Conservation (phyloP, 1,139 yeast species). For the Candida glucosophila region DNA sequence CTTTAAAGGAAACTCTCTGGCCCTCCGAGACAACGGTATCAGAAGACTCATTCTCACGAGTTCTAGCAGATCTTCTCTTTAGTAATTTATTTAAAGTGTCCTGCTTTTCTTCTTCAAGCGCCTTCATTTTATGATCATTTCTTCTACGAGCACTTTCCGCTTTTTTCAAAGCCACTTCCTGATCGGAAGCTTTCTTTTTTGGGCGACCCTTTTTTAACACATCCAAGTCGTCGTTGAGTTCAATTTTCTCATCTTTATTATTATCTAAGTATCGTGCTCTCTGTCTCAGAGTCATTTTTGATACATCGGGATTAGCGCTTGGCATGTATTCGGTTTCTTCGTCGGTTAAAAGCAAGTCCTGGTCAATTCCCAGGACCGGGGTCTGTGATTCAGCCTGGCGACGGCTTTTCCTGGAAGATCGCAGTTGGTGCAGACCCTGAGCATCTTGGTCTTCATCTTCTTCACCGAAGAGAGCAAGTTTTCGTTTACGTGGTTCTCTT, state of each 20-base stretch:
- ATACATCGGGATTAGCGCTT: constrained; percentile 34
- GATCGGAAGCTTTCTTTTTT: constrained; percentile 61
- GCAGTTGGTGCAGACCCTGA: constrained; percentile 13
- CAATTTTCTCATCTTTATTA: constrained; percentile 14
- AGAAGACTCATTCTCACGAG: constrained; percentile 32
- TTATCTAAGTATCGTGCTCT: constrained; percentile 31
- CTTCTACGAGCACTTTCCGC: constrained; percentile 88
- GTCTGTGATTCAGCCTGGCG: constrained; percentile 6
- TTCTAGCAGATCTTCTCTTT: constrained; percentile 72
- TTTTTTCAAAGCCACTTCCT: constrained; percentile 70
- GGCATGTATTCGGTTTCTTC: constrained; percentile 38
- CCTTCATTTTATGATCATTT: constrained; percentile 74
- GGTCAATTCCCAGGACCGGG: constrained; percentile 24
- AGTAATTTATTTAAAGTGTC: constrained; percentile 82
- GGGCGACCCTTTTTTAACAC: constrained; percentile 18
- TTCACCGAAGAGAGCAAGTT: constrained; percentile 25
- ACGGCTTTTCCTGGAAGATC: constrained; percentile 3
- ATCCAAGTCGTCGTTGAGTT: constrained; percentile 16
- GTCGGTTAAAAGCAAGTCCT: constrained; percentile 33
- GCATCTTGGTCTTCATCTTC: constrained; percentile 20
- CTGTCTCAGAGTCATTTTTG: constrained; percentile 58
- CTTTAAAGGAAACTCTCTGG: constrained; percentile 17
- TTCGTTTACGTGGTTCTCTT: constrained; percentile 22
- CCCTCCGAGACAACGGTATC: constrained; percentile 21
- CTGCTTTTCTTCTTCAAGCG: constrained; percentile 84